phyloP scores from a whole-genome alignment of 1,284 basidiomycete genomes.

The Ceratobasidium sp. region DNA sequence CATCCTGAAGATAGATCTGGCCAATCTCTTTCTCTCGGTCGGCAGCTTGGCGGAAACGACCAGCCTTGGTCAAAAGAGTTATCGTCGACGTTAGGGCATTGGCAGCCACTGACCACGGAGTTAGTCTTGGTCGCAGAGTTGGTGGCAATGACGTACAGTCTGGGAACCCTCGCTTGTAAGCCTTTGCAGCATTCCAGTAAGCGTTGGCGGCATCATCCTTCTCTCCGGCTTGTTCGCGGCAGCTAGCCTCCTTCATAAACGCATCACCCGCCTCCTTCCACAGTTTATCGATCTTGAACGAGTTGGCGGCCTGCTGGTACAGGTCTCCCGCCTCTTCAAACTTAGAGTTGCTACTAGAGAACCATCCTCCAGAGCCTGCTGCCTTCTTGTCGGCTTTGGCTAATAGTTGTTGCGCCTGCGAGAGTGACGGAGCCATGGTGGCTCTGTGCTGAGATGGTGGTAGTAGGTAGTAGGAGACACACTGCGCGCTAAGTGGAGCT shows the following conservation, averaged over 20 bases:
- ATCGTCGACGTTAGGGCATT: constrained; percentile 91
- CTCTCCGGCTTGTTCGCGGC: constrained; percentile 88
- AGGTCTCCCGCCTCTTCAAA: constrained; percentile 95
- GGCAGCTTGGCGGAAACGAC: constrained; percentile 96
- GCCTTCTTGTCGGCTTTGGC: constrained; percentile 95
- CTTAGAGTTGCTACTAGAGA: constrained; percentile 82
- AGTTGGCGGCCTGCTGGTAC: constrained; percentile 94
- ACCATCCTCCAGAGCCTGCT: constrained; percentile 84
- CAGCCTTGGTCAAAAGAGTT: constrained; percentile 83
- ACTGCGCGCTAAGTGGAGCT: constrained; percentile 9
- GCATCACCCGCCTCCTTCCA: constrained; percentile 93
- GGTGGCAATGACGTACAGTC: constrained; percentile 69
- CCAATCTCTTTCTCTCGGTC: constrained; percentile 98
- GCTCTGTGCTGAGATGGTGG: constrained; percentile 11
- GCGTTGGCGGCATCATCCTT: constrained; percentile 94
- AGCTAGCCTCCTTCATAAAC: constrained; percentile 91
- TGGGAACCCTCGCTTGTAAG: constrained; percentile 90
- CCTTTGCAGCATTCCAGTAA: constrained; percentile 96
- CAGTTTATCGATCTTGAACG: constrained; percentile 93
- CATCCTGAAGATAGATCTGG: constrained; percentile 86
- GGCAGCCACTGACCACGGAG: constrained; percentile 78
- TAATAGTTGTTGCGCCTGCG: constrained; percentile 75
- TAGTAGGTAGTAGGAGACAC: background rate
- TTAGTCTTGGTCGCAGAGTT: constrained; percentile 49
- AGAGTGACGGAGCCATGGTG: constrained; percentile 64